Base-by-base conservation (phyloP, 805 yeast species). In the Zygotorulaspora florentina region DNA sequence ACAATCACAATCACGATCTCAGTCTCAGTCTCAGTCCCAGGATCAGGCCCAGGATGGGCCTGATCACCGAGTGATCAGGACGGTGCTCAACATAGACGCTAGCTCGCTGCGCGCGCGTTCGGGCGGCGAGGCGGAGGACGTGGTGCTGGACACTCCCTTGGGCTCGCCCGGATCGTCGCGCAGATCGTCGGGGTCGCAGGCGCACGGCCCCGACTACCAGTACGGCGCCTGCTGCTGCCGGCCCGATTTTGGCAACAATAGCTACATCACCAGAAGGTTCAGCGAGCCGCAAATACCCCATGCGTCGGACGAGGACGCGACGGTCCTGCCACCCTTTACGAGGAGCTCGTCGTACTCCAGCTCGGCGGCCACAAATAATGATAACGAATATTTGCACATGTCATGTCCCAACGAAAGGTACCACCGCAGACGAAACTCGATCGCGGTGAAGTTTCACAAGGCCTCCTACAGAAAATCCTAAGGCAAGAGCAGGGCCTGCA, bases 381-480 rank as follows among this genome's bases (percentile, higher is more conserved):
- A 39, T 4, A 26, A 28, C 25, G 36, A 29, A 10, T 46, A 45
- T 23, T 39, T 51, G 26, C 54, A 59, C 31, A 36, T 53, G 25
- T 44, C 50, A 25, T 53, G 54, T 26, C 53, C 57, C 3, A 63
- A 67, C 46, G 42, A 47, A 17, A 57, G 61, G 35, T 67, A 64
- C 46, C 69, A 65, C 42, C 69, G 62, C 38, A 51, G 64, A 47
- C 54, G 64, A 29, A 53, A 55, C 33, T 59, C 64, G 11, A 52
- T 57, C 13, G 61, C 61, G 11, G 54, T 59, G 29, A 55, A 54
- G 42, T 59, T 59, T 39, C 41, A 54, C 37, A 57, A 55, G 43
- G 44, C 47, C 10, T 29, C 40, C 18, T 45, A 45, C 37, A 45
- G 36, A 33, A 45, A 37, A 29, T 33, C 44, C 15, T 20, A 7